phyloP scores from a whole-genome alignment of 202 grass and related monocot species.

The Elaeis oleifera region DNA sequence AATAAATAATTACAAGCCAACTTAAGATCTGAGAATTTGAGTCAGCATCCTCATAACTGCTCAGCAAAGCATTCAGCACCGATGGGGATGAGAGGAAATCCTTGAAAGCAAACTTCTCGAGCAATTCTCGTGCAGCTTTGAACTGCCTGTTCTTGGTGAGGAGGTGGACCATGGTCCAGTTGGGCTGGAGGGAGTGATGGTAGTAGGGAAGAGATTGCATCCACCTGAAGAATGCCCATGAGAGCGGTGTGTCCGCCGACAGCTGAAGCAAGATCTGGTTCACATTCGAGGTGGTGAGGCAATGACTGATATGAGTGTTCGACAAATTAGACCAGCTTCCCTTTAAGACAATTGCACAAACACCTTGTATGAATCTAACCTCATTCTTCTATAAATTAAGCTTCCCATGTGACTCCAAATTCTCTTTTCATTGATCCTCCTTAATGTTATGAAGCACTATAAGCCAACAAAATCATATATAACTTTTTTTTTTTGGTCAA shows the following conservation, averaged over 20 bases:
- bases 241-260: conserved; percentile 22
- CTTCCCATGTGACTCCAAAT: not conserved
- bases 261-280: conserved; percentile 27
- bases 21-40: conserved; percentile 38
- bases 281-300: conserved; percentile 31
- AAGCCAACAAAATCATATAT: too few species aligned
- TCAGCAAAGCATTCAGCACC: conserved; percentile 33
- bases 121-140: conserved; percentile 32
- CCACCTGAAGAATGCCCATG: conserved; percentile 42
- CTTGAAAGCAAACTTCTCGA: conserved; percentile 49
- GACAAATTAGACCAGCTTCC: conserved; percentile 24
- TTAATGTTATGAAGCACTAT: too few species aligned
- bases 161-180: conserved; percentile 63
- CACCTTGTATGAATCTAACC: conserved; percentile 30
- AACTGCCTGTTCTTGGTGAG: conserved; percentile 29
- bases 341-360: conserved; percentile 43
- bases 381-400: conserved; percentile 4
- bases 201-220: conserved; percentile 31
- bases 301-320: conserved; percentile 3
- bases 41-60: conserved; percentile 11
- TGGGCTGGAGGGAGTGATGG: conserved; percentile 53
- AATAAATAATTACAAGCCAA: conserved; percentile 55
- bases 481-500: too few species aligned
- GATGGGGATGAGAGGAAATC: conserved; percentile 56
- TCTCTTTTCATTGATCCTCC: too few species aligned